phyloP scores from a whole-genome alignment of 768 basidiomycete genomes.

The Rhizopogon salebrosus region DNA sequence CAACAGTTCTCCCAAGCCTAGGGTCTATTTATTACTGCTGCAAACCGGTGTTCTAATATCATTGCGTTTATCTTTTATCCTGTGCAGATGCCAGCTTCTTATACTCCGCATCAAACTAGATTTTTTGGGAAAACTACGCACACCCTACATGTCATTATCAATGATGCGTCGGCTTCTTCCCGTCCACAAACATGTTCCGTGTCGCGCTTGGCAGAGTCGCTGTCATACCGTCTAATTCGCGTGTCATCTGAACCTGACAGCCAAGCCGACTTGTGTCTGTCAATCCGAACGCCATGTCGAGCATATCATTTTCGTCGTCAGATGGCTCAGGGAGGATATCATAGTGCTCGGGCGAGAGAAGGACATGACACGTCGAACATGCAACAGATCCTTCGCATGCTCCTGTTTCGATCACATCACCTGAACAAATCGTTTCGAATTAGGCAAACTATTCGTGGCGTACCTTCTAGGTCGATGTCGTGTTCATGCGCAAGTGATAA shows the following conservation, averaged over 20 bases:
- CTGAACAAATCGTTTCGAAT: neutral
- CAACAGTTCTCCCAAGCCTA: too few species aligned
- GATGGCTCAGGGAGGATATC: slow-evolving; percentile 88
- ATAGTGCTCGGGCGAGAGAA: slow-evolving; percentile 76
- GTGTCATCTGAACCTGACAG: slow-evolving; percentile 74
- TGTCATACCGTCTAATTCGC: slow-evolving; percentile 78
- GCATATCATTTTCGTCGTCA: slow-evolving; percentile 98
- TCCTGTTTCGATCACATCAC: slow-evolving; percentile 41
- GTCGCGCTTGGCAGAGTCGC: slow-evolving; percentile 88
- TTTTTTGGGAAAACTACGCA: neutral
- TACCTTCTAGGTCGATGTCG: slow-evolving; percentile 94
- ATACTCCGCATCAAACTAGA: neutral
- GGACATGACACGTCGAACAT: slow-evolving; percentile 96
- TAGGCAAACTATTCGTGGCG: slow-evolving; percentile 13
- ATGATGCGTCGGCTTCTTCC: slow-evolving; percentile 50
- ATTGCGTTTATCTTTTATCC: neutral
- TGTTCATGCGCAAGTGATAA: slow-evolving; percentile 90
- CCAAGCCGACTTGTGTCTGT: slow-evolving; percentile 88
- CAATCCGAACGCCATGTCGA: slow-evolving; percentile 96
- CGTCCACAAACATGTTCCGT: slow-evolving; percentile 96
- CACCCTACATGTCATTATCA: slow-evolving; percentile 10
- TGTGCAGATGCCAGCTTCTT: neutral
- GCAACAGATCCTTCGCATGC: slow-evolving; percentile 97
- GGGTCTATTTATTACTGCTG: too few species aligned
- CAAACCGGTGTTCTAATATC: neutral